A percentile compares a stretch with the other conserved stretches of the same genome.
phyloP scores from a whole-genome alignment of 169 alveolate species.

The Plasmodium sp. region DNA sequence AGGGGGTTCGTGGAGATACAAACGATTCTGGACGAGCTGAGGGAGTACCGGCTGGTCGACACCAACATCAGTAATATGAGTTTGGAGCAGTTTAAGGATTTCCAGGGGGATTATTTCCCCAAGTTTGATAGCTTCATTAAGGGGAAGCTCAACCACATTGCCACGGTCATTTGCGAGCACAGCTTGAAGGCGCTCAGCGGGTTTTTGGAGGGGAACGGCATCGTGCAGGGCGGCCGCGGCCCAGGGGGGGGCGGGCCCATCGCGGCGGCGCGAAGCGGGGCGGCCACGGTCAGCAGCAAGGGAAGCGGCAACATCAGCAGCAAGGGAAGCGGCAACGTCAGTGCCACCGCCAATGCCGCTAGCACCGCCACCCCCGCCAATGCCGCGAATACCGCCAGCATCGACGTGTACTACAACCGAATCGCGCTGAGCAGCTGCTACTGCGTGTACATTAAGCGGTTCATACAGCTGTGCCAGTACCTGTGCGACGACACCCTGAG shows the following conservation, averaged over 20 bases:
- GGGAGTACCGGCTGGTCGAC: slow-evolving; percentile 3
- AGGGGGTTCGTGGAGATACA: slow-evolving; percentile 35
- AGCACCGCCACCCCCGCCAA: neutral
- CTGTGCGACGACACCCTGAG: slow-evolving; percentile 34
- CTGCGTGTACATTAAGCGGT: slow-evolving; percentile 17
- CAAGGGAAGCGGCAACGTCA: neutral
- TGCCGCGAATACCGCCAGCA: neutral
- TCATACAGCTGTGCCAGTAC: slow-evolving; percentile 43
- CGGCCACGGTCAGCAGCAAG: too few species aligned
- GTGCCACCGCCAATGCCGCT: neutral
- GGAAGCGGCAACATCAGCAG: too few species aligned
- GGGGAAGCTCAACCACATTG: slow-evolving; percentile 12
- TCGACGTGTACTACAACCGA: slow-evolving; percentile 38
- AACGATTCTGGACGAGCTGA: neutral
- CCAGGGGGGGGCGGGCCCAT: too few species aligned
- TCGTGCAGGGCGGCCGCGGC: neutral
- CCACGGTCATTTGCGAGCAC: slow-evolving; percentile 8
- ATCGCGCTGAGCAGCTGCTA: slow-evolving; percentile 46
- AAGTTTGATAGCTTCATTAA: slow-evolving; percentile 10
- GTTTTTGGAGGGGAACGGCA: slow-evolving; percentile 7
- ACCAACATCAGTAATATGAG: slow-evolving; percentile 38
- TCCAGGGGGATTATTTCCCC: slow-evolving; percentile 17
- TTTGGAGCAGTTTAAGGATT: slow-evolving; percentile 19
- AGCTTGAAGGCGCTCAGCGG: slow-evolving; percentile 15
- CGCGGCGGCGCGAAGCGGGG: neutral